Conservation (phyloP, 768 basidiomycete genomes). For the Mycena metata region DNA sequence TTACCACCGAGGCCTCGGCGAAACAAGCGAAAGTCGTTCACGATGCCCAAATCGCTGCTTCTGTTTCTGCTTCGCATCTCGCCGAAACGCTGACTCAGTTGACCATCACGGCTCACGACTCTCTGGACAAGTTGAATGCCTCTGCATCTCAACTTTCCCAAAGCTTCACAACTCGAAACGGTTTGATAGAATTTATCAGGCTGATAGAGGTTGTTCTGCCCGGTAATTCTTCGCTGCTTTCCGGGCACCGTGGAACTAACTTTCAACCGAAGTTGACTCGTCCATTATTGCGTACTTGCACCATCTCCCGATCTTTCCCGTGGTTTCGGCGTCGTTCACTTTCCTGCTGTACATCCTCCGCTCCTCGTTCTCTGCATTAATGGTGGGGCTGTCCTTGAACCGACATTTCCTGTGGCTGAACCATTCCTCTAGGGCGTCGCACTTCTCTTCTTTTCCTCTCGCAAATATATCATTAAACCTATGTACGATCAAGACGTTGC, state of each 20-base stretch:
- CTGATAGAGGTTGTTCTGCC: constrained; percentile 27
- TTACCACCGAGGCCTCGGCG: constrained; percentile 48
- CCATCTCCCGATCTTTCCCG: constrained; percentile 45
- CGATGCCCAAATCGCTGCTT: constrained; percentile 52
- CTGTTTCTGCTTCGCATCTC: constrained; percentile 53
- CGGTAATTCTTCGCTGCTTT: constrained; percentile 32
- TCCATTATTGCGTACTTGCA: constrained; percentile 44
- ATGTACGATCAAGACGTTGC: constrained; percentile 2
- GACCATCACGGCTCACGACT: constrained; percentile 53
- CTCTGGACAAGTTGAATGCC: constrained; percentile 62
- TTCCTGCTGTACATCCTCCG: constrained; percentile 50
- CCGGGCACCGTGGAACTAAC: background rate
- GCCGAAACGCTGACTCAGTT: constrained; percentile 53
- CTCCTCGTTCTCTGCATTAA: constrained; percentile 52
- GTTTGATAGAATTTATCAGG: constrained; percentile 20
- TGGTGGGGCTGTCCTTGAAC: constrained; percentile 50
- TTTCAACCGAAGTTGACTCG: constrained; percentile 45
- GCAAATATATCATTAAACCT: constrained; percentile 38
- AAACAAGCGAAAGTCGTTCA: constrained; percentile 49
- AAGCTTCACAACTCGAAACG: constrained; percentile 41
- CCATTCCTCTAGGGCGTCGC: constrained; percentile 51
- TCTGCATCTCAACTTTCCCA: constrained; percentile 54
- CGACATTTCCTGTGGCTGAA: constrained; percentile 22
- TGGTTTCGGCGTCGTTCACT: constrained; percentile 41
- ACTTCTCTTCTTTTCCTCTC: constrained; percentile 50